Evolutionary conservation across 2,329 filamentous ascomycete genomes (phyloP).

Genomic region (Sphaerulina vaccinii): DNA sequence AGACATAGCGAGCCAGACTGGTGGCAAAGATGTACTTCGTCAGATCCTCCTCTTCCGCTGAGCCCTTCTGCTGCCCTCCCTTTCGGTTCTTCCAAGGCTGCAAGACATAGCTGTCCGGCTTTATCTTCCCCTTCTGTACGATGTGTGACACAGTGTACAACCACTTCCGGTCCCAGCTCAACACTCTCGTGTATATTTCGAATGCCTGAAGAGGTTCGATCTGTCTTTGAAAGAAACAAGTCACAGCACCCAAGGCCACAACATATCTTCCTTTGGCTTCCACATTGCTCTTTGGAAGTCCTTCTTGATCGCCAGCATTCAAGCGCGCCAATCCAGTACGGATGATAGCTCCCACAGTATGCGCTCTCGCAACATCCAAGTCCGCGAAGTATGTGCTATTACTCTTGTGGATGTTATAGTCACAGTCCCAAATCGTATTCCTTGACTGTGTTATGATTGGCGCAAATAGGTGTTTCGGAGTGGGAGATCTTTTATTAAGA

Average conservation of each 20-base stretch:
- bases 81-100: constrained; percentile 46
- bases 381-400: constrained; percentile 86
- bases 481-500: constrained; percentile 40
- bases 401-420: constrained; percentile 82
- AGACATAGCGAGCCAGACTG: constrained; percentile 51
- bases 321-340: constrained; percentile 45
- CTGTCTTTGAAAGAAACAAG: constrained; percentile 49
- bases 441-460: constrained; percentile 66
- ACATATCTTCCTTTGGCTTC: constrained; percentile 35
- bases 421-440: constrained; percentile 72
- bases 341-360: constrained; percentile 64
- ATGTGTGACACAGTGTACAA: constrained; percentile 51
- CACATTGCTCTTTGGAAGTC: constrained; percentile 33
- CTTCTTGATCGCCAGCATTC: constrained; percentile 37
- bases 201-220: constrained; percentile 47
- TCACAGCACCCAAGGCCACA: constrained; percentile 49
- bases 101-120: constrained; percentile 43
- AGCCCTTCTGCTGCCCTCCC: constrained; percentile 26
- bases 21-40: constrained; percentile 50
- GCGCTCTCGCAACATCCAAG: constrained; percentile 78
- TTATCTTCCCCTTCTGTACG: constrained; percentile 46
- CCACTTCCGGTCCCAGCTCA: constrained; percentile 53
- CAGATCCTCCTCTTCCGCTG: constrained; percentile 38
- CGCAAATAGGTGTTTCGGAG: constrained; percentile 66
- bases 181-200: constrained; percentile 50